Conservation (phyloP, 805 yeast species). For the Ogataea nakhonphanomensis region DNA sequence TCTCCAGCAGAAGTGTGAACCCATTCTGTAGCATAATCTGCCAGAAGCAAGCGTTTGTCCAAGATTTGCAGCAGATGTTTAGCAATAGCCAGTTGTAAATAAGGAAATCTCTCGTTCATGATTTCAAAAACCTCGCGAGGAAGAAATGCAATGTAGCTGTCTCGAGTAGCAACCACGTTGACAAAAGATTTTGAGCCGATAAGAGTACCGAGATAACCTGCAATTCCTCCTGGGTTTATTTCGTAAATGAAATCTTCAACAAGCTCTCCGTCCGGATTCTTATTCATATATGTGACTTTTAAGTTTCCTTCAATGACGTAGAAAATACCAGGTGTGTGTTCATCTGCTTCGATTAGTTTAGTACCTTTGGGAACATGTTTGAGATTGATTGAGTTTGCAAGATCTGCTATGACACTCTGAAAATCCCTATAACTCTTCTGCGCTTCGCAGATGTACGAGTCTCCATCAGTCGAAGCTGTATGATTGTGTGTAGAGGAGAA, state of each 20-base stretch:
- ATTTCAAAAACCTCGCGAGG: conserved; percentile 60
- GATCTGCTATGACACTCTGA: conserved; percentile 50
- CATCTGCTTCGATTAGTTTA: conserved; percentile 59
- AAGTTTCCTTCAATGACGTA: conserved; percentile 78
- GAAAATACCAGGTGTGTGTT: conserved; percentile 68
- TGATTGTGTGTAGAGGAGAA: conserved; percentile 5
- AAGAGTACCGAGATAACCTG: conserved; percentile 81
- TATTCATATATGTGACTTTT: conserved; percentile 53
- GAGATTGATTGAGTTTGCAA: conserved; percentile 59
- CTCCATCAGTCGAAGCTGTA: conserved; percentile 6
- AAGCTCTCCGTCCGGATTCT: conserved; percentile 17
- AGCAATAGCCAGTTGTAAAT: conserved; percentile 75
- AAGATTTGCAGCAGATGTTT: conserved; percentile 64
- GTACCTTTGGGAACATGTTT: conserved; percentile 50
- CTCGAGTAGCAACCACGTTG: conserved; percentile 57
- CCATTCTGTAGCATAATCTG: conserved; percentile 96
- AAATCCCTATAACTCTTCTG: conserved; percentile 35
- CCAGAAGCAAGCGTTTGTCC: conserved; percentile 61
- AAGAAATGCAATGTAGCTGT: conserved; percentile 67
- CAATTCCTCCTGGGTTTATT: conserved; percentile 74
- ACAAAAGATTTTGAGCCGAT: conserved; percentile 79
- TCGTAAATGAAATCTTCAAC: conserved; percentile 47
- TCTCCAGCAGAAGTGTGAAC: conserved; percentile 86
- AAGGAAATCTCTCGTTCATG: conserved; percentile 71
- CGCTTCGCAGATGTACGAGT: conserved; percentile 15